Evolutionary conservation across 179 eudicot genomes (phyloP), one percentile per base, ranked within the genome.

Genomic region (Nepenthes alata): DNA sequence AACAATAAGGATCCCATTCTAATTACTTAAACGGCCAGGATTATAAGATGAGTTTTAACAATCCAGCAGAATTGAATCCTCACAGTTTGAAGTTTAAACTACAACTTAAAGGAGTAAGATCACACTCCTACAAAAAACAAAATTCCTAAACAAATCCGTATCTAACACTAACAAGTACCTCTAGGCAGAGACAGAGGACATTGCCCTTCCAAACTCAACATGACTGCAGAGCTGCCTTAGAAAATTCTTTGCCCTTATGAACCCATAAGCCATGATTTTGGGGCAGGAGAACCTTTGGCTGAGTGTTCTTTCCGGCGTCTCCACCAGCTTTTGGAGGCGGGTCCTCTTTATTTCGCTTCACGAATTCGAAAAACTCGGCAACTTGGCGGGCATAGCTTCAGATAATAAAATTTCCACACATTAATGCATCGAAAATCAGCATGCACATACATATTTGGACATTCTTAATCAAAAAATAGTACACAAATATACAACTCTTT

Each of bases 311-410:
- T 58, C 70, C 59, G 5, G 55, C 61, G 53, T 47, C 72, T 61
- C 76, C 71, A 41, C 71, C 72, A 13, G 58, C 64, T 64, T 65
- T 68, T 10, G 77, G 54, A 50, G 67, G 65, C 10, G 73, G 60
- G 36, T 70, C 79, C 74, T 88, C 96, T 62, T 85, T 82, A 74
- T 81, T 82, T 57, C 75, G 81, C 88, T 90, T 90, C 81, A 90
- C 97, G 58, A 83, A 88, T 67, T 88, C 82, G 52, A 90, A 90
- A 58, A 90, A 90, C 71, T 90, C 86, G 0, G 97, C 94, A 61
- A 88, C 96, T 85, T 90, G 97, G 47, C 76, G 87, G 44, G 97
- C 97, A 75, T 88, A 90, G 77, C 97, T 90, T 72, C 80, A 72
- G 57, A 57, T 16, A 36, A 5, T 36, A 5, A 41, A 41, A 37